These are phyloP conservation scores for Solanum chilense DNA, from an alignment of 257 asterid species.

Conservation along the genomic window DNA sequence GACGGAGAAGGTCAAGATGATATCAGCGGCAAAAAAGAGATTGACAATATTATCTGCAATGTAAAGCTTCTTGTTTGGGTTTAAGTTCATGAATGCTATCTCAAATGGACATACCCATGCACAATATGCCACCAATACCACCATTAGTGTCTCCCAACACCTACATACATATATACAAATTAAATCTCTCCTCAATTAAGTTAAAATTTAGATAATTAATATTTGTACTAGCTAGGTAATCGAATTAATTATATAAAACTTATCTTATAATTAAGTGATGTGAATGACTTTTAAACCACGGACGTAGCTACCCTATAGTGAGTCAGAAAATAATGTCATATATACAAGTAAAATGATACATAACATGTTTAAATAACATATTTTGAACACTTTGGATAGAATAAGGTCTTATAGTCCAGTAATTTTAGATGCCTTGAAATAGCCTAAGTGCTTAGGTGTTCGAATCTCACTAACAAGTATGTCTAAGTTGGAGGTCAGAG, in stretches of 20 bases:
- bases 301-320: not conserved
- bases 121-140: constrained; percentile 55
- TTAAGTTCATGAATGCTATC: constrained; percentile 47
- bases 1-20: constrained; percentile 63
- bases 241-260: too few species aligned
- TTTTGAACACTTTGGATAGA: too few species aligned
- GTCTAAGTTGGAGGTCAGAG: not conserved
- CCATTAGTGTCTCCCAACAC: constrained; percentile 89
- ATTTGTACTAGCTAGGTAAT: not conserved
- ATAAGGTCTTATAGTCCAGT: too few species aligned
- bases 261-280: not conserved
- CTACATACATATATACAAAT: constrained; percentile 32
- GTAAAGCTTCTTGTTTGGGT: constrained; percentile 21
- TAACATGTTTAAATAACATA: too few species aligned
- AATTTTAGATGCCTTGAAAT: too few species aligned
- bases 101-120: constrained; percentile 85
- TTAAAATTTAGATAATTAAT: not conserved
- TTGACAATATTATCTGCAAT: constrained; percentile 53
- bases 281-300: not conserved
- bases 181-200: not conserved
- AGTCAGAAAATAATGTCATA: too few species aligned
- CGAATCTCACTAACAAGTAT: not conserved
- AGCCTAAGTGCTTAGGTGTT: too few species aligned
- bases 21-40: constrained; percentile 54
- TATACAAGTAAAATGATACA: too few species aligned